Percentiles rank a stretch among this genome's conserved stretches.
phyloP scores from a whole-genome alignment of 495 filamentous ascomycete genomes.

The Pyrenula aspistea region DNA sequence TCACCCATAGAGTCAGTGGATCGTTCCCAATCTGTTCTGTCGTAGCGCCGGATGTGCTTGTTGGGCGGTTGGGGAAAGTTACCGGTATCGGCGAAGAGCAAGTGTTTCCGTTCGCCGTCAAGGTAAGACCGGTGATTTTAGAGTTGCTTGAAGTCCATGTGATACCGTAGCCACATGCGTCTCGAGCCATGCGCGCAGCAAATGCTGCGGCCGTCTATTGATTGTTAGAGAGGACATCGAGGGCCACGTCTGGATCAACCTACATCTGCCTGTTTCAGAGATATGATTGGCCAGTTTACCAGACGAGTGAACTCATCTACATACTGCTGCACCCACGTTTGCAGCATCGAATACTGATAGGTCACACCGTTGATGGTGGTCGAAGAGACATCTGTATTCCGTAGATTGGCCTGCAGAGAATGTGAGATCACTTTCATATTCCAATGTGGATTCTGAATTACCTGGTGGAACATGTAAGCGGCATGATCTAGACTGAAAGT shows the following conservation, averaged over 20 bases:
- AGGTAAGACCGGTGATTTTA: slow-evolving; percentile 37
- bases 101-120: slow-evolving; percentile 34
- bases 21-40: slow-evolving; percentile 46
- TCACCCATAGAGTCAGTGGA: slow-evolving; percentile 47
- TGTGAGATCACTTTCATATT: slow-evolving; percentile 33
- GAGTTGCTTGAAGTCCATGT: slow-evolving; percentile 27
- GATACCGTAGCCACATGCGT: slow-evolving; percentile 39
- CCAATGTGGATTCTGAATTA: no score
- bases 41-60: slow-evolving; percentile 25
- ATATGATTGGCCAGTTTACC: slow-evolving; percentile 44
- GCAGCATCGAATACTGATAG: slow-evolving; percentile 38
- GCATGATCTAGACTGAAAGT: slow-evolving; percentile 43
- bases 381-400: slow-evolving; percentile 29
- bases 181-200: slow-evolving; percentile 37
- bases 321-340: slow-evolving; percentile 49
- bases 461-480: slow-evolving; percentile 28
- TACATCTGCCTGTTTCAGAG: slow-evolving; percentile 42
- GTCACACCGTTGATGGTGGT: slow-evolving; percentile 40
- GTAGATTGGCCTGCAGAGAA: slow-evolving; percentile 41
- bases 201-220: slow-evolving; percentile 38
- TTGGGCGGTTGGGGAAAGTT: slow-evolving; percentile 33
- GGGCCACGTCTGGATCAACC: no score
- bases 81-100: slow-evolving; percentile 43
- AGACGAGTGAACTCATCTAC: slow-evolving; percentile 45
- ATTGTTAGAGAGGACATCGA: no score